Conservation (phyloP, 2,329 filamentous ascomycete genomes). For the Phialophora macrospora region DNA sequence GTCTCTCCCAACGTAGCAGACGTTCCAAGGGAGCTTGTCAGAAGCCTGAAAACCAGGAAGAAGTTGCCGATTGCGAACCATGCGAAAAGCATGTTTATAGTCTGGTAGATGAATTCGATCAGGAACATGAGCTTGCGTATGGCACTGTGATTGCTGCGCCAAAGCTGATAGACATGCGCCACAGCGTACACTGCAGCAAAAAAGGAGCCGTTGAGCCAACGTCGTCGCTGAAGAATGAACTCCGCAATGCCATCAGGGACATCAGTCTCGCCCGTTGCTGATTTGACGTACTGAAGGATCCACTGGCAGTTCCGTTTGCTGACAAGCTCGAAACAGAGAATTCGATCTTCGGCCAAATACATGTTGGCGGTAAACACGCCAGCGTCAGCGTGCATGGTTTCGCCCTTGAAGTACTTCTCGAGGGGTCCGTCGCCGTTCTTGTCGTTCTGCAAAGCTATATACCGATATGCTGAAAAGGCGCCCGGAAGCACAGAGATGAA, state of each 20-base stretch:
- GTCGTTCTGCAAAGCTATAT: slow-evolving; percentile 92
- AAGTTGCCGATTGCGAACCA: slow-evolving; percentile 99
- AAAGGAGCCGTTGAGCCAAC: slow-evolving; percentile 98
- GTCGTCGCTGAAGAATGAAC: slow-evolving; percentile 92
- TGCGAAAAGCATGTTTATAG: slow-evolving; percentile 93
- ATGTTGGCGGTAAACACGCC: slow-evolving; percentile 95
- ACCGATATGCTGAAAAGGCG: slow-evolving; percentile 98
- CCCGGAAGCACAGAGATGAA: slow-evolving; percentile 97
- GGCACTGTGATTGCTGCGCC: slow-evolving; percentile 87
- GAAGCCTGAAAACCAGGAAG: slow-evolving; percentile 97
- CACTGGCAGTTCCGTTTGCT: slow-evolving; percentile 97
- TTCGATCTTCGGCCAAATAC: slow-evolving; percentile 59
- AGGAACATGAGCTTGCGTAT: slow-evolving; percentile 87
- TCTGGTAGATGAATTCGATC: slow-evolving; percentile 92
- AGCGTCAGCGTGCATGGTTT: slow-evolving; percentile 92
- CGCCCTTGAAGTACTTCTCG: slow-evolving; percentile 95
- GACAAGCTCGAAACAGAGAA: slow-evolving; percentile 74
- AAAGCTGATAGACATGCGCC: slow-evolving; percentile 94
- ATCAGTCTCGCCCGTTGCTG: slow-evolving; percentile 93
- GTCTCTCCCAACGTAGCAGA: slow-evolving; percentile 71
- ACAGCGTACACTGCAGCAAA: slow-evolving; percentile 96
- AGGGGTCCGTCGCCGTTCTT: slow-evolving; percentile 90
- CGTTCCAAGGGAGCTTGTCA: slow-evolving; percentile 82
- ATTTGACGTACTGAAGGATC: slow-evolving; percentile 98
- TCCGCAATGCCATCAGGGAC: slow-evolving; percentile 94